Evolutionary conservation across 345 rosid genomes (phyloP), one percentile per base, ranked within the genome.

Genomic region (Lepidium aucheri): DNA sequence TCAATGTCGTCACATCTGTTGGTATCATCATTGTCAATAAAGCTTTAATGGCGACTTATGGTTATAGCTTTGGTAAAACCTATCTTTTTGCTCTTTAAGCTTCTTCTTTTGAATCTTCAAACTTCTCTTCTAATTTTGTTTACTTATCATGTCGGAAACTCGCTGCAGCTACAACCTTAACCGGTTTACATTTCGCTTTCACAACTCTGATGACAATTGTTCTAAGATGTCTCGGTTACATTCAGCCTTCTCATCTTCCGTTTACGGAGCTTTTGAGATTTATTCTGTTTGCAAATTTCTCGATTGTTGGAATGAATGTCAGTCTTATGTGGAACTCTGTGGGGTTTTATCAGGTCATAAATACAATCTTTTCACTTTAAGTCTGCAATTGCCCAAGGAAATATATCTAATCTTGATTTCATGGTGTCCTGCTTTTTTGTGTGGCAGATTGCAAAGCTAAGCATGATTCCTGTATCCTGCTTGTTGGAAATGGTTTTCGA

Each of bases 321-420:
- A 93, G 97, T 77, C 79, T 93, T 51, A 88, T 93, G 98, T 93
- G 96, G 97, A 93, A 93, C 79, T 93, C 97, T 20, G 99, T 93
- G 26, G 98, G 98, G 17, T 92, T 92, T 77, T 92, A 92, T 81
- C 98, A 92, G 98, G 98, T 91, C 51, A 53, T 62, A 3, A 2
- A 44, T 38, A 8, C 42, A 32, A 52, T 17, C 58, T 16, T 39
- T 28, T 20, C 51, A 61, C 4, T 11, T 44, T 43, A 46, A 30
- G 5, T 57, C 22, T 66, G 50, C 13, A 11, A 7, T 64, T 33
- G 30, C 10, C 20, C 6, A 15, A 63, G 28, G 53, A 36, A 40
- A 53, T 6, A 20, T 4, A 22, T 55, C 5, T 57, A 18, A 11
- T 53, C 47, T 49, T 41, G 34, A 14, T 78, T 68, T 77, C 56